These are phyloP conservation scores for Baorangia bicolor DNA, from an alignment of 768 basidiomycete genomes.

Conservation along the genomic window DNA sequence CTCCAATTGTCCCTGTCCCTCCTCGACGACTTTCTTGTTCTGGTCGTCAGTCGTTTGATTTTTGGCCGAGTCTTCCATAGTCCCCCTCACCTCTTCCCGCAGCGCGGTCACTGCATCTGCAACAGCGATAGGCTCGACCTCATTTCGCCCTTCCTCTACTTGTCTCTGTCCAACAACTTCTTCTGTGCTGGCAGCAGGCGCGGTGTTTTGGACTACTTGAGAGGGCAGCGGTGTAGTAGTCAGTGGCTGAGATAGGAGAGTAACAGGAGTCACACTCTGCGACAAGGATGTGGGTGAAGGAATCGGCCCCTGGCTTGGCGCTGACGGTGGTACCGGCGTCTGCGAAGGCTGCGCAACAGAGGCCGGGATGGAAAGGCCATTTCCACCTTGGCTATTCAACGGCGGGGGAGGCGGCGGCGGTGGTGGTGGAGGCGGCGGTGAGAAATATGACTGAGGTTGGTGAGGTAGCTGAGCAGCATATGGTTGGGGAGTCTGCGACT, in stretches of 20 bases:
- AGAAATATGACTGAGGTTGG: slow-evolving; percentile 22
- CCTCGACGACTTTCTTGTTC: slow-evolving; percentile 16
- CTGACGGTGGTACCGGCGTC: not conserved
- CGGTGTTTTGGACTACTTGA: not conserved
- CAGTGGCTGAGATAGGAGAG: slow-evolving; percentile 15
- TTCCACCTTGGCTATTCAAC: slow-evolving; percentile 4
- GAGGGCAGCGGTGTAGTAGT: slow-evolving; percentile 23
- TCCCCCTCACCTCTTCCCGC: not conserved
- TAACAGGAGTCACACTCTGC: slow-evolving; percentile 1
- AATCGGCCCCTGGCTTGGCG: slow-evolving; percentile 5
- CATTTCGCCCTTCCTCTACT: slow-evolving; percentile 36
- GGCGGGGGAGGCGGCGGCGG: slow-evolving; percentile 12
- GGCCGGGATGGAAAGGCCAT: not conserved
- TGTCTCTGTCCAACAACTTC: slow-evolving; percentile 39
- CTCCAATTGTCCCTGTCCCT: not conserved
- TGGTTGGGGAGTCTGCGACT: slow-evolving; percentile 13
- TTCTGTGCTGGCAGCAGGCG: slow-evolving; percentile 21
- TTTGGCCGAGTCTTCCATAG: not conserved
- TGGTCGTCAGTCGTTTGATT: slow-evolving; percentile 18
- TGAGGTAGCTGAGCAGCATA: slow-evolving; percentile 16
- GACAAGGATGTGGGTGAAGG: slow-evolving; percentile 5
- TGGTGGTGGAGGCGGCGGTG: slow-evolving; percentile 20
- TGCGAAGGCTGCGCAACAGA: slow-evolving; percentile 9
- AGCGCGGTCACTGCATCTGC: not conserved
- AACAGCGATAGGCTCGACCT: not conserved